These are phyloP conservation scores for Nidula niveotomentosa DNA, from an alignment of 1,284 basidiomycete genomes.

Conservation along the genomic window DNA sequence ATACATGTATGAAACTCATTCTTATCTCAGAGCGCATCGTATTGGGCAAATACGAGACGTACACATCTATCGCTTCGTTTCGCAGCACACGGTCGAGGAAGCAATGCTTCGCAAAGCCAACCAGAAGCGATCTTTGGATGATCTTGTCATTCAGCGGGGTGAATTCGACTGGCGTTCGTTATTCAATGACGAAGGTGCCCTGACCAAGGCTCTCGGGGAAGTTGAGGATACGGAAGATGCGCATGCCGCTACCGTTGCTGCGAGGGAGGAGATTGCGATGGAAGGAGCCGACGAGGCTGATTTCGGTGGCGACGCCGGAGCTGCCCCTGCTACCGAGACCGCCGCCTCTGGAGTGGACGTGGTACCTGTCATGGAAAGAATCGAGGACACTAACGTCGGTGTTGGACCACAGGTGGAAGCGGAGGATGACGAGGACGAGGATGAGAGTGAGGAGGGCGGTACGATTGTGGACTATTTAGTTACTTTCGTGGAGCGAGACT, in stretches of 20 bases:
- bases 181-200: constrained; percentile 54
- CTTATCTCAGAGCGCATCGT: constrained; percentile 69
- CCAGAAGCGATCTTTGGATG: constrained; percentile 91
- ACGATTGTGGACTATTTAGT: constrained; percentile 90
- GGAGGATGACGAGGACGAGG: constrained; percentile 14
- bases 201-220: constrained; percentile 65
- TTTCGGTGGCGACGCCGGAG: constrained; percentile 55
- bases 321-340: constrained; percentile 31
- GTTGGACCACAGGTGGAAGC: constrained; percentile 16
- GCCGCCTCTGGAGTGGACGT: constrained; percentile 12
- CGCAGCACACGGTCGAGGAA: constrained; percentile 92
- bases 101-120: constrained; percentile 96
- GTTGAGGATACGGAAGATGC: constrained; percentile 91
- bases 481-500: constrained; percentile 69
- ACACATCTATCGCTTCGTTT: constrained; percentile 96
- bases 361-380: constrained; percentile 29
- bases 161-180: constrained; percentile 95
- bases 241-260: constrained; percentile 77
- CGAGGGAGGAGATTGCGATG: constrained; percentile 68
- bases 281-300: constrained; percentile 79
- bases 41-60: constrained; percentile 98
- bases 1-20: background rate
- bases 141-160: constrained; percentile 92
- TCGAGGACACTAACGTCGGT: constrained; percentile 23
- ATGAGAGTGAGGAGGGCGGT: constrained; percentile 50